Base-by-base conservation (phyloP, 495 filamentous ascomycete species). In the Podospora bellae-mahoneyi region DNA sequence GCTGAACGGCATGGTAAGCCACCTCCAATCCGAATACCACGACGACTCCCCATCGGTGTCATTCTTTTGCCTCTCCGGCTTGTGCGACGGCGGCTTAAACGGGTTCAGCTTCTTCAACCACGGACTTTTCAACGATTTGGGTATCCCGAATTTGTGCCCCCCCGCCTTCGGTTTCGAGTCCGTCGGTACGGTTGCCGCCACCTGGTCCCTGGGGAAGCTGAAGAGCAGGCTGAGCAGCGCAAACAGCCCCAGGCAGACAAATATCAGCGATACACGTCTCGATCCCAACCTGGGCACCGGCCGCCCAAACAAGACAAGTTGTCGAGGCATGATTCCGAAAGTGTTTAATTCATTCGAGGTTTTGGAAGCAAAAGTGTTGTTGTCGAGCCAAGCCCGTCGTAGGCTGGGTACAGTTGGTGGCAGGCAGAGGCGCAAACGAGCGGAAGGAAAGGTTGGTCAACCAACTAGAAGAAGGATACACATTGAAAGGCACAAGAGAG, bases 11-110 rank as follows among this genome's bases (percentile, higher is more conserved):
- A 90, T 89, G 13, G 76, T 75, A 68, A 91, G 80, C 94, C 94
- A 97, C 75, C 88, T 90, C 87, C 88, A 94, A 76, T 95, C 88
- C 68, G 84, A 89, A 78, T 92, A 92, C 95, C 95, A 99, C 72
- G 85, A 89, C 64, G 88, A 86, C 69, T 90, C 90, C 62, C 88
- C 91, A 71, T 86, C 90, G 7, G 90, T 90, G 72, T 90, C 93
- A 73, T 93, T 92, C 58, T 89, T 86, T 74, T 92, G 89, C 20
- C 82, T 77, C 26, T 89, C 89, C 0, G 93, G 91, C 67, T 88
- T 85, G 76, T 97, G 93, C n/a, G 89, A 84, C 32, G 88, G 83
- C 48, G 86, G 85, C 62, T 85, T 84, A 75, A 94, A 95, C 34
- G 85, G 82, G 68, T 83, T 84, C 58, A 84, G 66, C 30, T 77